phyloP scores from a whole-genome alignment of 2,329 filamentous ascomycete species.

The Bipolaris cookei region DNA sequence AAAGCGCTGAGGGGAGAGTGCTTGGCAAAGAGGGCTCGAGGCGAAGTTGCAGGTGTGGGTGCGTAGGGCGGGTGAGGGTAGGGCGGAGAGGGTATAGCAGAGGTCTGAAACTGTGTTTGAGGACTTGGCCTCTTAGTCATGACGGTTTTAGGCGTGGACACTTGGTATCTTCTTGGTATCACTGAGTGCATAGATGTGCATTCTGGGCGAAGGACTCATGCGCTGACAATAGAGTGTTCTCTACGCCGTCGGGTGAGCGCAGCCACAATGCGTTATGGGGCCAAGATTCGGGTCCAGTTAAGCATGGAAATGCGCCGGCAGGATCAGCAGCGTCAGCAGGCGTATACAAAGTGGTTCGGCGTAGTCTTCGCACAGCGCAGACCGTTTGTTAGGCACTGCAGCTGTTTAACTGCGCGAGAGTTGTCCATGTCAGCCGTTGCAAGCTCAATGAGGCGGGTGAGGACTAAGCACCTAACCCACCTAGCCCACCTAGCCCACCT shows the following conservation, averaged over 20 bases:
- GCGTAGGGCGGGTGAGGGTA: not conserved
- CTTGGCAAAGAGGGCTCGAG: not conserved
- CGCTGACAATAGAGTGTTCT: no score
- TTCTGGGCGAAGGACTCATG: no score
- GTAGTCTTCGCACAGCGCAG: not conserved
- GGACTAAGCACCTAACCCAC: slow-evolving; percentile 1
- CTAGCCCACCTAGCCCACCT: no score
- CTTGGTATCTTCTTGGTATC: not conserved
- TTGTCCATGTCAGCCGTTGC: slow-evolving; percentile 24
- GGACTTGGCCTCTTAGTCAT: not conserved
- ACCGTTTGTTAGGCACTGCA: not conserved
- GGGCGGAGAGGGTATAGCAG: not conserved
- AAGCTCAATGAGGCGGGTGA: slow-evolving; percentile 34
- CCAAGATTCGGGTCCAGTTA: not conserved
- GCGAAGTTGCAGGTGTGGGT: not conserved
- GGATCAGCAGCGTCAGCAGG: slow-evolving; percentile 4
- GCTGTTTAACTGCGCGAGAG: not conserved
- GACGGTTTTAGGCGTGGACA: not conserved
- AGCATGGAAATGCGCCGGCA: not conserved
- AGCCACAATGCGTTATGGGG: not conserved
- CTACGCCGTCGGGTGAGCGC: no score
- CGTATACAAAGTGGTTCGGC: not conserved
- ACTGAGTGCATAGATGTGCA: not conserved
- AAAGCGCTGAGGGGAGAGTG: not conserved
- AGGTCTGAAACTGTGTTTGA: slow-evolving; percentile 1